A percentile compares a stretch with the other conserved stretches of the same genome.
These are phyloP conservation scores for Penicillium italicum DNA, from an alignment of 2,329 filamentous ascomycete genomes.

Conservation along the genomic window DNA sequence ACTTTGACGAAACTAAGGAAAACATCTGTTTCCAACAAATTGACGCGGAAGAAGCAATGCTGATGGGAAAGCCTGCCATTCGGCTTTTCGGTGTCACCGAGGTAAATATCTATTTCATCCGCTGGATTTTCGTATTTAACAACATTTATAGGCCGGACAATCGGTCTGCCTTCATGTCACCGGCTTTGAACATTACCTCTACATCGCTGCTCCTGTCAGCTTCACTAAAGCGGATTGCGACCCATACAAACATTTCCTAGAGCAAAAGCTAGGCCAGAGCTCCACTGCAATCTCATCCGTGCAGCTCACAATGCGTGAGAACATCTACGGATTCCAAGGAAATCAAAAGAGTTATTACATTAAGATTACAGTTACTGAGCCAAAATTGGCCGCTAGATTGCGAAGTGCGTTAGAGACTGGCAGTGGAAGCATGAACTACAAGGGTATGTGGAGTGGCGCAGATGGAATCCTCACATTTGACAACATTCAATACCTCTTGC, in stretches of 20 bases:
- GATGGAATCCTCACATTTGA: constrained; percentile 86
- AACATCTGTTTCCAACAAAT: constrained; percentile 91
- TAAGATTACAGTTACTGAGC: constrained; percentile 89
- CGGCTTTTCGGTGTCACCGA: constrained; percentile 93
- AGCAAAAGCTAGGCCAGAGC: constrained; percentile 70
- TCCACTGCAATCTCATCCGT: constrained; percentile 75
- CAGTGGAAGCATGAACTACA: constrained; percentile 70
- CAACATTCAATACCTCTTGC: constrained; percentile 88
- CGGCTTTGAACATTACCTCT: constrained; percentile 94
- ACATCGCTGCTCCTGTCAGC: constrained; percentile 78
- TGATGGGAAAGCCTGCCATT: constrained; percentile 71
- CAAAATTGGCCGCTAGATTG: constrained; percentile 74
- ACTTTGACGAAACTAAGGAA: constrained; percentile 62
- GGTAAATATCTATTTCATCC: constrained; percentile 41
- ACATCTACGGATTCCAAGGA: constrained; percentile 90
- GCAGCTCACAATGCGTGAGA: constrained; percentile 77
- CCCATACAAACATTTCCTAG: constrained; percentile 74
- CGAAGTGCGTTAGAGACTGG: constrained; percentile 71
- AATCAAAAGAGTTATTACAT: constrained; percentile 89
- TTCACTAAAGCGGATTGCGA: constrained; percentile 77
- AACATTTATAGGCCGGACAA: constrained; percentile 59
- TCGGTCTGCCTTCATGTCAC: constrained; percentile 94
- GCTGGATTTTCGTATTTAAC: constrained; percentile 10
- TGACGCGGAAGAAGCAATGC: constrained; percentile 83
- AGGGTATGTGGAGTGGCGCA: constrained; percentile 74